These are phyloP conservation scores for Pelagomonas calceolata DNA, from an alignment of 108 stramenopile genomes.

Conservation along the genomic window DNA sequence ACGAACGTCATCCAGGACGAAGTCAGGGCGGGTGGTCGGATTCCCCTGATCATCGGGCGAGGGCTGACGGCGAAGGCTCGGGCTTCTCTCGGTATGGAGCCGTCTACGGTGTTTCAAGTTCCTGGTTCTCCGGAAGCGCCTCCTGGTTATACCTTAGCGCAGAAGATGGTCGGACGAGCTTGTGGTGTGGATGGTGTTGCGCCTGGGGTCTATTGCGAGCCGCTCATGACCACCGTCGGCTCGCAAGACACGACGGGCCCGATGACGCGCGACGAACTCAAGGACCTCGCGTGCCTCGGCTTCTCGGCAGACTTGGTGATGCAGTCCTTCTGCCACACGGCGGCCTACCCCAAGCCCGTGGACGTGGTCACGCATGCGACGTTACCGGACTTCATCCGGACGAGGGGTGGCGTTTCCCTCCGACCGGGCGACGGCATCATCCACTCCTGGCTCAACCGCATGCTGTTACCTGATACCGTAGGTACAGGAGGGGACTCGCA, in stretches of 20 bases:
- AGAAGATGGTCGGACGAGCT: slow-evolving; percentile 89
- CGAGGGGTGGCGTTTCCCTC: slow-evolving; percentile 82
- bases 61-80: slow-evolving; percentile 79
- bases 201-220: slow-evolving; percentile 80
- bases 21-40: slow-evolving; percentile 86
- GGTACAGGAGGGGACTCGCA: slow-evolving; percentile 91
- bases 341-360: slow-evolving; percentile 92
- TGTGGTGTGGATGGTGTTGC: slow-evolving; percentile 72
- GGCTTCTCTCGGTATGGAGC: slow-evolving; percentile 57
- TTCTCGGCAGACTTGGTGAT: slow-evolving; percentile 87
- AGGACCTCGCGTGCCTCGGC: slow-evolving; percentile 79
- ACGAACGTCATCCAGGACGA: slow-evolving; percentile 81
- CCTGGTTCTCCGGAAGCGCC: slow-evolving; percentile 29
- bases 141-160: slow-evolving; percentile 78
- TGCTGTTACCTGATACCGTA: slow-evolving; percentile 90
- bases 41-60: slow-evolving; percentile 85
- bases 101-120: slow-evolving; percentile 62
- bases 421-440: slow-evolving; percentile 91
- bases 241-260: slow-evolving; percentile 92
- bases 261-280: slow-evolving; percentile 90
- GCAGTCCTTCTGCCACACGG: slow-evolving; percentile 94
- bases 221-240: slow-evolving; percentile 88
- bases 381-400: slow-evolving; percentile 87
- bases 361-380: slow-evolving; percentile 92
- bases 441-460: slow-evolving; percentile 91